Evolutionary conservation across 208 protist species (phyloP).

Genomic region (Crithidia brevicula): DNA sequence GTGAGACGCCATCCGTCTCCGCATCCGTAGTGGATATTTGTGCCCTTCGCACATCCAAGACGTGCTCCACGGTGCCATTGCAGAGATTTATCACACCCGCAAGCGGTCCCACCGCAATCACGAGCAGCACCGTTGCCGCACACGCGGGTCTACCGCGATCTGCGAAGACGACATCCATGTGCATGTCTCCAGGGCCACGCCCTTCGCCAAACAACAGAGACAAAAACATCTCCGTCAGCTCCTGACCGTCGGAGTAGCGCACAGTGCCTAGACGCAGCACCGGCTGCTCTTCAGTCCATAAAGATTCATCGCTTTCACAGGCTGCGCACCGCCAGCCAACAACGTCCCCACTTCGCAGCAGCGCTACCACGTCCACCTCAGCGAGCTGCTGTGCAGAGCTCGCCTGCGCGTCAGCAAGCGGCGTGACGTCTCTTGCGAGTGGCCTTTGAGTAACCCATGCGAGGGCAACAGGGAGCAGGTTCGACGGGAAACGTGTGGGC

Average conservation of each 20-base stretch:
- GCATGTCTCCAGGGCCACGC: not conserved
- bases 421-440: too few species aligned
- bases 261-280: not conserved
- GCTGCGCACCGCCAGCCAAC: conserved; percentile 20
- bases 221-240: conserved; percentile 1
- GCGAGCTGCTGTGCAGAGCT: not conserved
- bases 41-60: conserved; percentile 13
- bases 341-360: conserved; percentile 27
- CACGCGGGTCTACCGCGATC: not conserved
- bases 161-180: conserved; percentile 20
- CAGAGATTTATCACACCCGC: conserved; percentile 15
- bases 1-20: not conserved
- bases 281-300: too few species aligned
- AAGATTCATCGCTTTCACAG: not conserved
- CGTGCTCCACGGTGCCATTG: conserved; percentile 15
- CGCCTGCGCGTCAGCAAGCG: too few species aligned
- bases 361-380: conserved; percentile 21
- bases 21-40: not conserved
- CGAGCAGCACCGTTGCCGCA: conserved; percentile 9
- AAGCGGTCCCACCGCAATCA: conserved; percentile 16
- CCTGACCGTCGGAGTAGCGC: not conserved
- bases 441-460: conserved; percentile 16
- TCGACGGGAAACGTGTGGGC: not conserved
- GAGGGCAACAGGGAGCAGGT: conserved; percentile 15
- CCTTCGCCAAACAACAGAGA: conserved; percentile 11